These are phyloP conservation scores for Quercus gilva DNA, from an alignment of 306 rosid genomes.

Conservation along the genomic window DNA sequence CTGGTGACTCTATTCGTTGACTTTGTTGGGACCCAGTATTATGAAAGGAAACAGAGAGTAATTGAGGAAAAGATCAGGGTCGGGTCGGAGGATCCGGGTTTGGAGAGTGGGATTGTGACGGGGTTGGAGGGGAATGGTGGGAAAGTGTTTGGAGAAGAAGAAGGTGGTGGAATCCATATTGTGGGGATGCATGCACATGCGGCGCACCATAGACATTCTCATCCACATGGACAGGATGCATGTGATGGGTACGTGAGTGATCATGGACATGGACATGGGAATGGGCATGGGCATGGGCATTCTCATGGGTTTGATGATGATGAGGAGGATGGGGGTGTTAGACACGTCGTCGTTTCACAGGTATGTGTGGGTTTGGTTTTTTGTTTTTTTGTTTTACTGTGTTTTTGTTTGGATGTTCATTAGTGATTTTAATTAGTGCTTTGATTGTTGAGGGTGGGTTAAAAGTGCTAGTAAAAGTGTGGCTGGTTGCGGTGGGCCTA, in stretches of 20 bases:
- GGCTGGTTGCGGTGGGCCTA: too few relatives aligned
- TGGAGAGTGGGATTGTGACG: slow-evolving; percentile 29
- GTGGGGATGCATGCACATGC: slow-evolving; percentile 98
- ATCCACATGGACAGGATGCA: slow-evolving; percentile 60
- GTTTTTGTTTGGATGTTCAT: slow-evolving; percentile 9
- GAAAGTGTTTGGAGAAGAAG: slow-evolving; percentile 84
- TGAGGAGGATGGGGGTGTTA: slow-evolving; percentile 46
- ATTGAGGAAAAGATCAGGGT: slow-evolving; percentile 16
- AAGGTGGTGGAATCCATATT: slow-evolving; percentile 92
- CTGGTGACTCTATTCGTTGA: slow-evolving; percentile 78
- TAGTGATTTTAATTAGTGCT: neutral
- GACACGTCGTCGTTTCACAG: slow-evolving; percentile 96
- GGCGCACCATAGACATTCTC: slow-evolving; percentile 80
- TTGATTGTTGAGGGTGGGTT: neutral
- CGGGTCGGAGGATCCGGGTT: slow-evolving; percentile 39
- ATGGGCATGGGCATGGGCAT: slow-evolving; percentile 24
- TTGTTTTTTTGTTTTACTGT: too few relatives aligned
- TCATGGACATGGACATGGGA: neutral
- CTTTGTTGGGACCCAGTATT: slow-evolving; percentile 84
- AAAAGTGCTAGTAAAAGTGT: too few relatives aligned
- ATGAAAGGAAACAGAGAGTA: slow-evolving; percentile 56
- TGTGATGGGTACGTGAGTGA: slow-evolving; percentile 48
- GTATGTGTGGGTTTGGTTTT: slow-evolving; percentile 27
- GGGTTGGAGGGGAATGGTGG: slow-evolving; percentile 31
- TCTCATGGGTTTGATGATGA: slow-evolving; percentile 39